Conservation (phyloP, 345 rosid genomes). For the Brassica carinata region DNA sequence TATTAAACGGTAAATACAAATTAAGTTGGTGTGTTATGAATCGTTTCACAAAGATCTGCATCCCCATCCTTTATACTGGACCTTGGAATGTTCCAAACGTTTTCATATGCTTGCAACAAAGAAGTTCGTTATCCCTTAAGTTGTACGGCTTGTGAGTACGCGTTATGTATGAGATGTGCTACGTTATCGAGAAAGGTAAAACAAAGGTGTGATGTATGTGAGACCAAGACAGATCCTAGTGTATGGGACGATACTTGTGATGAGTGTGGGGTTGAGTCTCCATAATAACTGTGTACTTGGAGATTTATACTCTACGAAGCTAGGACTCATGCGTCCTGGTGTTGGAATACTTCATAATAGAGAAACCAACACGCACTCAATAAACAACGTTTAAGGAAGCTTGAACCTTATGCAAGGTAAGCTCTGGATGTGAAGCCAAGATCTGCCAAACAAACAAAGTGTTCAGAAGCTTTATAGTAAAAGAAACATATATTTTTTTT, state of each 20-base stretch:
- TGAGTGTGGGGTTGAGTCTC: not conserved
- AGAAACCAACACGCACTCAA: too few relatives aligned
- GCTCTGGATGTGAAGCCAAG: constrained; percentile 50
- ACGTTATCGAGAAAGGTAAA: constrained; percentile 12
- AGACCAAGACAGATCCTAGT: constrained; percentile 7
- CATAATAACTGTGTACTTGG: constrained; percentile 15
- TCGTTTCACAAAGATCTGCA: constrained; percentile 20
- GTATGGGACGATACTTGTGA: not conserved
- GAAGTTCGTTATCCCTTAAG: too few relatives aligned
- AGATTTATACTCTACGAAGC: not conserved
- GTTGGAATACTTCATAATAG: too few relatives aligned
- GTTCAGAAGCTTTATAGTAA: not conserved
- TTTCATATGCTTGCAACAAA: too few relatives aligned
- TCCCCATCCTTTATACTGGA: constrained; percentile 12
- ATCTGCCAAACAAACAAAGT: constrained; percentile 45
- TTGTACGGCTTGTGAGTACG: not conserved
- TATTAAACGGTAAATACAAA: too few relatives aligned
- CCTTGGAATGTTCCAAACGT: not conserved
- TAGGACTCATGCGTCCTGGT: not conserved
- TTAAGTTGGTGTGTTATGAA: not conserved
- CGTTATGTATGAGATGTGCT: not conserved
- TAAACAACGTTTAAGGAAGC: too few relatives aligned
- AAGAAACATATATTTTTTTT: not conserved
- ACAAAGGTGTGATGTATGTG: constrained; percentile 11
- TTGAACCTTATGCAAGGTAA: constrained; percentile 48